Evolutionary conservation across 2,329 filamentous ascomycete genomes (phyloP).

Genomic region (Trichoderma asperellum): DNA sequence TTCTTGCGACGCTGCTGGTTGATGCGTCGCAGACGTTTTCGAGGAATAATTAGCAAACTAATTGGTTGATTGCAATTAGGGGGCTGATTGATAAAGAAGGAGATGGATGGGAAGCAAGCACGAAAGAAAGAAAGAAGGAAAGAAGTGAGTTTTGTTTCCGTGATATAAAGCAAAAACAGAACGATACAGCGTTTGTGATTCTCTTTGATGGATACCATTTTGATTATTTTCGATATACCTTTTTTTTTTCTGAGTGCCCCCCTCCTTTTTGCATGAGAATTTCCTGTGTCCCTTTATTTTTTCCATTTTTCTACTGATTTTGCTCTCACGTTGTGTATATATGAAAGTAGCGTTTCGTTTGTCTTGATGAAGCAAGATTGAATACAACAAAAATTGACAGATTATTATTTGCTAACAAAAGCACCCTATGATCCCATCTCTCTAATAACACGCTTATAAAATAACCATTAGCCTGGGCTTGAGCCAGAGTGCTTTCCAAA

Average conservation of each 20-base stretch:
- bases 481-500: neutral
- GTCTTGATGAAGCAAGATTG: neutral
- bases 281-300: neutral
- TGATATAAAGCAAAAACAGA: neutral
- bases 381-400: neutral
- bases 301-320: neutral
- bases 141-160: neutral
- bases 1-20: constrained; percentile 59
- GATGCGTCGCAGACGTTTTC: constrained; percentile 51
- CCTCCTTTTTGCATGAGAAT: neutral
- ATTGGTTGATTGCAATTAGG: too few relatives aligned
- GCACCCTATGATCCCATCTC: neutral
- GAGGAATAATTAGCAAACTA: constrained; percentile 31
- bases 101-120: neutral
- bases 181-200: constrained; percentile 14
- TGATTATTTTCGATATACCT: neutral
- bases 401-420: neutral
- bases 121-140: neutral
- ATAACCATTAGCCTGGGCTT: neutral
- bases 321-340: constrained; percentile 3
- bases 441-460: neutral
- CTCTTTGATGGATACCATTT: constrained; percentile 22
- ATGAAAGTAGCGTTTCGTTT: neutral
- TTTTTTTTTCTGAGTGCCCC: neutral
- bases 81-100: neutral